These are phyloP conservation scores for Ophiostoma perfectum DNA, from an alignment of 2,329 filamentous ascomycete species.

Conservation along the genomic window DNA sequence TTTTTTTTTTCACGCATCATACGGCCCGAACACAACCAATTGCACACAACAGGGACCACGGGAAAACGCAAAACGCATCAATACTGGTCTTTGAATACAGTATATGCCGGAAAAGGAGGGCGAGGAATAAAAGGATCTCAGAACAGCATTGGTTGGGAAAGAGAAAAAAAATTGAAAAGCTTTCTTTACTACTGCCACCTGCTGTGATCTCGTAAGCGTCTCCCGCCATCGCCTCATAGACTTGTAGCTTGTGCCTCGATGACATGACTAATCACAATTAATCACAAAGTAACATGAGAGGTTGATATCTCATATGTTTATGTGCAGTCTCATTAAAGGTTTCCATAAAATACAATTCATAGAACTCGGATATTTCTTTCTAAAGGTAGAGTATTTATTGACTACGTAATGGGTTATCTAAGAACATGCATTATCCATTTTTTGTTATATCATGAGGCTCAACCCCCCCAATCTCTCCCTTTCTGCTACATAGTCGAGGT, in stretches of 20 bases:
- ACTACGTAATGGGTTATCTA: not conserved
- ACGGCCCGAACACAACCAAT: not conserved
- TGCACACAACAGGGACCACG: not conserved
- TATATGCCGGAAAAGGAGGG: not conserved
- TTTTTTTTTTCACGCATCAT: conserved; percentile 9
- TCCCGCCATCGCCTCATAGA: not conserved
- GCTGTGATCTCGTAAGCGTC: not conserved
- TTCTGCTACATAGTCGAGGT: not conserved
- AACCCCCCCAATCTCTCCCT: no score
- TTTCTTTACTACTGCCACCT: not conserved
- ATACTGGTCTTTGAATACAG: not conserved
- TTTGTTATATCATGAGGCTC: not conserved
- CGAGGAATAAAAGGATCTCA: not conserved
- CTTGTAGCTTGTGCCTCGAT: no score
- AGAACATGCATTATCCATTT: not conserved
- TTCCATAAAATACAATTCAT: no score
- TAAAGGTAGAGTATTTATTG: not conserved
- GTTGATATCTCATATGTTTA: no score
- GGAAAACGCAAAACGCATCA: not conserved
- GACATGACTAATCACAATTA: no score
- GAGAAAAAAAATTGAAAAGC: not conserved
- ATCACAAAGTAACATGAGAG: no score
- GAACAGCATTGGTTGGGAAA: conserved; percentile 4
- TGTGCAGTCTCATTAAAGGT: no score
- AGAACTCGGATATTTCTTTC: no score